A percentile compares a stretch with the other conserved stretches of the same genome.
phyloP scores from a whole-genome alignment of 2,329 filamentous ascomycete species.

The Zymoseptoria passerinii region DNA sequence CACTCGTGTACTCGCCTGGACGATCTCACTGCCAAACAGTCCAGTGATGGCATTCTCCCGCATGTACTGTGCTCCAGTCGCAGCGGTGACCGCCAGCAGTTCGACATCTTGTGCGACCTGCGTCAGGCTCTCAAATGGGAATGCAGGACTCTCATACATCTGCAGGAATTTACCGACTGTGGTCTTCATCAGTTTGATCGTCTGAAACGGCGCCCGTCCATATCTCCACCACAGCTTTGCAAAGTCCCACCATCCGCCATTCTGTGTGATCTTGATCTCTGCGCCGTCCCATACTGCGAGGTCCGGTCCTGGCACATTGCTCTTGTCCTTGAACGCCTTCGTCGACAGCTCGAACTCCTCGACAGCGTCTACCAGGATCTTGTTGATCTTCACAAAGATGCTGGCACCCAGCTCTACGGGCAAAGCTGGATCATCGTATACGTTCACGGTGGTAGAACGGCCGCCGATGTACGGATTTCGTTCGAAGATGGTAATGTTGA shows the following conservation, averaged over 20 bases:
- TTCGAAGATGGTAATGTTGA: constrained; percentile 86
- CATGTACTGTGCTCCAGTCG: constrained; percentile 68
- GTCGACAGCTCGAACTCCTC: constrained; percentile 61
- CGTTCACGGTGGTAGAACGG: constrained; percentile 74
- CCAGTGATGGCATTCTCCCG: constrained; percentile 57
- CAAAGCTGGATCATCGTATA: constrained; percentile 56
- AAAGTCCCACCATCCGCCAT: constrained; percentile 68
- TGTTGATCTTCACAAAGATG: constrained; percentile 81
- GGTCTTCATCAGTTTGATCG: constrained; percentile 61
- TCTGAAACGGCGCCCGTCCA: constrained; percentile 66
- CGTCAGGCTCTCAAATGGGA: constrained; percentile 74
- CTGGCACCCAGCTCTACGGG: constrained; percentile 83
- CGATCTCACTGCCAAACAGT: constrained; percentile 66
- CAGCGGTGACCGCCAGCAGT: constrained; percentile 55
- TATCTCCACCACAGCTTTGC: constrained; percentile 79
- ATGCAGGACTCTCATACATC: constrained; percentile 72
- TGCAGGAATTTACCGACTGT: constrained; percentile 66
- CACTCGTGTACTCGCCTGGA: constrained; percentile 84
- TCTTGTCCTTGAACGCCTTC: constrained; percentile 17
- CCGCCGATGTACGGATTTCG: constrained; percentile 70
- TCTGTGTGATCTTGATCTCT: constrained; percentile 60
- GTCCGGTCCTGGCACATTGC: constrained; percentile 42
- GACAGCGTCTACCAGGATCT: constrained; percentile 69
- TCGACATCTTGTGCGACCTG: constrained; percentile 59
- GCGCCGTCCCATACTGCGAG: constrained; percentile 81